A percentile compares a stretch with the other conserved stretches of the same genome.
phyloP scores from a whole-genome alignment of 2,329 filamentous ascomycete species.

The Pseudopithomyces maydicus region DNA sequence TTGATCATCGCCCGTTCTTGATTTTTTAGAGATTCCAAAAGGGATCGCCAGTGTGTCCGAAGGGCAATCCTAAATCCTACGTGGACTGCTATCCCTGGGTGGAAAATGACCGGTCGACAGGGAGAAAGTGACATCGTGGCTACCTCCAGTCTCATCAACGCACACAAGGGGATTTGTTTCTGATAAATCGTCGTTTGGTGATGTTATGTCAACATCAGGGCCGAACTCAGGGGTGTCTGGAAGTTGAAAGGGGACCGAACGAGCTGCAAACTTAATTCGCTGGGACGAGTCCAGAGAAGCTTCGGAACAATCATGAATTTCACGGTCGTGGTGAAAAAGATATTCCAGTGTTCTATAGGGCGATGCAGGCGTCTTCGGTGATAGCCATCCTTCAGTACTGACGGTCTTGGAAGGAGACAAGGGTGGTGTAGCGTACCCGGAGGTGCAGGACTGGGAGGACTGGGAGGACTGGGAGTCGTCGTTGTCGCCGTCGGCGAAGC shows the following conservation, averaged over 20 bases:
- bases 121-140: conserved; percentile 9
- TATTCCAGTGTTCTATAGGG: conserved; percentile 36
- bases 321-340: conserved; percentile 24
- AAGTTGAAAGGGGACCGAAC: conserved; percentile 19
- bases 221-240: conserved; percentile 19
- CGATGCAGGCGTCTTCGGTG: conserved; percentile 37
- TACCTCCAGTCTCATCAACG: neutral
- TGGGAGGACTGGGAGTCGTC: no score
- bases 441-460: conserved; percentile 13
- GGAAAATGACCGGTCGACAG: conserved; percentile 17
- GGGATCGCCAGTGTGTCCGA: neutral
- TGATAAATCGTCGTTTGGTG: conserved; percentile 17
- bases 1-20: neutral
- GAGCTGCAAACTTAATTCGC: conserved; percentile 21
- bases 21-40: neutral
- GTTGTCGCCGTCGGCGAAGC: conserved; percentile 24
- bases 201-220: conserved; percentile 3
- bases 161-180: conserved; percentile 8
- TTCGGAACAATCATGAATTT: conserved; percentile 10
- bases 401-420: conserved; percentile 42
- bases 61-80: neutral
- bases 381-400: conserved; percentile 38
- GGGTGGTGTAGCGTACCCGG: conserved; percentile 35
- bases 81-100: neutral
- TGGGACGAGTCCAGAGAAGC: conserved; percentile 31